Evolutionary conservation across 164 flowering plant species (phyloP), one percentile per base, ranked within the genome.

Genomic region (Vitis riparia): DNA sequence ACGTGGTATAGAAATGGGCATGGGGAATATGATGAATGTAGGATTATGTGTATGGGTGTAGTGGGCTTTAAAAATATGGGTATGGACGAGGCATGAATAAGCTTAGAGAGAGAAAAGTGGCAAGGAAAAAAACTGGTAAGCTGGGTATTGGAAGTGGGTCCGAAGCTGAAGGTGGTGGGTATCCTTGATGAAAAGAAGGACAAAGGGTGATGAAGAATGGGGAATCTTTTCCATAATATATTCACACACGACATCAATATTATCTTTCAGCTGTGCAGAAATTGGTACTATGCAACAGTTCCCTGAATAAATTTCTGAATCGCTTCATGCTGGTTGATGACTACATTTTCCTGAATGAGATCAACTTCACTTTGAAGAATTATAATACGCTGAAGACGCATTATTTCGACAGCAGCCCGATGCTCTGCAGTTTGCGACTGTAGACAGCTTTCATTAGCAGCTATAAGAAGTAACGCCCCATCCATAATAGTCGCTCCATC

Each of bases 401-500:
- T 94, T 68, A 92, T 92, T 77, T 94, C 98, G 70, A 94, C 88
- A 75, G 98, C 98, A 78, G 97, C 98, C 67, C 91, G 77, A 69
- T 92, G 98, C 83, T 94, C 97, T 65, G 97, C 88, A 30, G 97
- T 94, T 71, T 92, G 98, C 55, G 98, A 97, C 69, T 94, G 98
- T 15, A 97, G 98, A 69, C 97, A 94, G 73, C 90, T 92, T 68
- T 94, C 98, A 80, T 94, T 94, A 60, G 92, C 92, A 75, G 98
- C 97, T 16, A 94, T 92, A n/a, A 94, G 86, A 78, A 94, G 97
- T 68, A 94, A 81, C 37, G 98, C 98, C 66, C 98, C 98, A 76
- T 94, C 98, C 98, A 94, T 94, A 73, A 94, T 94, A n/a, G 98
- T 95, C 14, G 97, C 98, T 69, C 98, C 98, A 82, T 94, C 91